A percentile compares a stretch with the other conserved stretches of the same genome.
Evolutionary conservation across 345 rosid genomes (phyloP).

Genomic region (Syzygium grande): DNA sequence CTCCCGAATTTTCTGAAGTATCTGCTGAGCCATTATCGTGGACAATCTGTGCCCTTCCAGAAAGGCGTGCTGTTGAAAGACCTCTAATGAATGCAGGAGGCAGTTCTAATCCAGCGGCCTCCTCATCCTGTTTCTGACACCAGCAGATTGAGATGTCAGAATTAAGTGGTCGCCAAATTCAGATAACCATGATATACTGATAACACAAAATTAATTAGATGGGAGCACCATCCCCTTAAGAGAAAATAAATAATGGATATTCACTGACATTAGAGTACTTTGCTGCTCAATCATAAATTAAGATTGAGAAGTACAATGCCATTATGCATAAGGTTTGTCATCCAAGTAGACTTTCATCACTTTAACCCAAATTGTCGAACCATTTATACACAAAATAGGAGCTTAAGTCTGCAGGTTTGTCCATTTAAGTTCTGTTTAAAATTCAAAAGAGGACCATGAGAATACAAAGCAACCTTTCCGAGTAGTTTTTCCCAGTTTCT

Average conservation of each 20-base stretch:
- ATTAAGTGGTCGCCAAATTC: neutral
- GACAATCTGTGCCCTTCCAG: constrained; percentile 80
- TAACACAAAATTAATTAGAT: neutral
- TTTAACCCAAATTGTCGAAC: neutral
- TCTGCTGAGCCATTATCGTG: constrained; percentile 36
- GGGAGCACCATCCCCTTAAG: neutral
- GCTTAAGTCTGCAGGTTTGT: neutral
- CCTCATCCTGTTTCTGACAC: constrained; percentile 24
- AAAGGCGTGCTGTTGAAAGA: constrained; percentile 67
- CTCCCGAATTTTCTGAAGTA: constrained; percentile 26
- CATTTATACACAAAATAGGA: neutral
- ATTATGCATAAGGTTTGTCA: neutral
- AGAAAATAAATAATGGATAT: neutral
- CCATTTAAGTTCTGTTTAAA: neutral
- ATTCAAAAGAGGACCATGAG: neutral
- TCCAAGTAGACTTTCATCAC: neutral
- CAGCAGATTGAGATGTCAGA: constrained; percentile 6
- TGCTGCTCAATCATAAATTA: neutral
- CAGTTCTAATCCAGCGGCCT: constrained; percentile 32
- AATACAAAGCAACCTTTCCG: constrained; percentile 29
- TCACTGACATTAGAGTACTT: neutral
- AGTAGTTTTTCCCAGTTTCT: constrained; percentile 53
- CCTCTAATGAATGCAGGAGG: constrained; percentile 65
- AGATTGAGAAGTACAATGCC: neutral
- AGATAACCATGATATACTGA: neutral